These are phyloP conservation scores for Saccharomycopsis phalli DNA, from an alignment of 1,139 yeast species.

Conservation along the genomic window DNA sequence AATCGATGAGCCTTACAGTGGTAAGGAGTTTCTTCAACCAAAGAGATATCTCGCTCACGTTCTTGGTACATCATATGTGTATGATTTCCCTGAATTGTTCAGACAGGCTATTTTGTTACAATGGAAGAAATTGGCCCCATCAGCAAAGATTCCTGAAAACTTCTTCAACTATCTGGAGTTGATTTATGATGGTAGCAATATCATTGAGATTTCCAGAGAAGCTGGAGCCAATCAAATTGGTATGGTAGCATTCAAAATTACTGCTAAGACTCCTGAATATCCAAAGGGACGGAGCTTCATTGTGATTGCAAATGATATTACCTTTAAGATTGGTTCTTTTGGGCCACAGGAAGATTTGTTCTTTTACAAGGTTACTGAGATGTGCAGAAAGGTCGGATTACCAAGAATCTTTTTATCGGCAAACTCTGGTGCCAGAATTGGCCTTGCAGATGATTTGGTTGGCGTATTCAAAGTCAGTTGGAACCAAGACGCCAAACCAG, in stretches of 20 bases:
- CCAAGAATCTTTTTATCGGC: conserved; percentile 95
- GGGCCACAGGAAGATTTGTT: conserved; percentile 95
- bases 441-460: conserved; percentile 91
- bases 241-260: conserved; percentile 93
- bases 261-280: conserved; percentile 92
- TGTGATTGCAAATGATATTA: conserved; percentile 92
- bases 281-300: conserved; percentile 93
- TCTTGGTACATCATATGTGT: conserved; percentile 96
- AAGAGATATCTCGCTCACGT: conserved; percentile 97
- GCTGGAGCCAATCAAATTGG: conserved; percentile 94
- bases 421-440: conserved; percentile 97
- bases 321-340: conserved; percentile 95
- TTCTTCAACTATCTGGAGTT: conserved; percentile 73
- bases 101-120: conserved; percentile 81
- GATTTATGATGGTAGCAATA: conserved; percentile 70
- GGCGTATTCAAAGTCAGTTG: conserved; percentile 89
- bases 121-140: conserved; percentile 64
- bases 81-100: conserved; percentile 98
- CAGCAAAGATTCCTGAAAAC: conserved; percentile 61
- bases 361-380: conserved; percentile 86
- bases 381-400: conserved; percentile 82
- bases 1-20: conserved; percentile 92
- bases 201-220: conserved; percentile 87
- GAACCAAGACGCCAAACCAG: conserved; percentile 68
- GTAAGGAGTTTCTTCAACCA: conserved; percentile 96